Base-by-base conservation (phyloP, 1,139 yeast genomes). In the Geotrichum candidum region DNA sequence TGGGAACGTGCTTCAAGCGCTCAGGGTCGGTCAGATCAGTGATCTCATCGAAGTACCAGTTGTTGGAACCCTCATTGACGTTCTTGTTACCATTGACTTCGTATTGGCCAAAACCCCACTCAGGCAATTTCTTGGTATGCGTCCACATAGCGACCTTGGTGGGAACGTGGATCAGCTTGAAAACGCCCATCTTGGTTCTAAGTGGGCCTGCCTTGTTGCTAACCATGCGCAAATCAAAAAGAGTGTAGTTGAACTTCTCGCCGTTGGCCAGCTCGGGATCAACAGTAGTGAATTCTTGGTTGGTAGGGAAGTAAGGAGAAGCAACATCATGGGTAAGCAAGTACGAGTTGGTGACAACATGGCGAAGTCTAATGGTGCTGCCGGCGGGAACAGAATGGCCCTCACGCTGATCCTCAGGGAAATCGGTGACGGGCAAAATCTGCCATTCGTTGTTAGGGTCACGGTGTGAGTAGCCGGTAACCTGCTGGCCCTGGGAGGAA, bases 81-180 rank as follows among this genome's bases (percentile, higher is more conserved):
- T 90, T 87, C 74, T 94, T 94, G 79, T 88, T 90, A 70, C 99
- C 99, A 73, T 95, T 90, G 65, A 95, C 91, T 77, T 95, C 99
- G 73, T 87, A 92, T 72, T 94, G 98, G 58, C 80, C 78, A 72
- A 86, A 88, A 1, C 88, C 99, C 99, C 99, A 95, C 10, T 90
- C 97, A 23, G 99, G 98, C 65, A 92, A 82, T 51, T 83, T 70
- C 64, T 83, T 86, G 68, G 87, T 81, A 71, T 90, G 97, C 11
- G 97, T 87, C 97, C 98, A 94, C 87, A 95, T 82, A 10, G 96
- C 94, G 25, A 95, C 99, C 59, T 85, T 83, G 3, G 98, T 92
- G 63, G 88, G 90, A 41, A 85, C 86, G 72, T 94, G 99, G 65
- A 90, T 76, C 51, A 94, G 73, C 71, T 85, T 85, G 73, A 94